A percentile compares a stretch with the other conserved stretches of the same genome.
Evolutionary conservation across 768 basidiomycete genomes (phyloP).

Genomic region (Hemileccinum rubropunctum): DNA sequence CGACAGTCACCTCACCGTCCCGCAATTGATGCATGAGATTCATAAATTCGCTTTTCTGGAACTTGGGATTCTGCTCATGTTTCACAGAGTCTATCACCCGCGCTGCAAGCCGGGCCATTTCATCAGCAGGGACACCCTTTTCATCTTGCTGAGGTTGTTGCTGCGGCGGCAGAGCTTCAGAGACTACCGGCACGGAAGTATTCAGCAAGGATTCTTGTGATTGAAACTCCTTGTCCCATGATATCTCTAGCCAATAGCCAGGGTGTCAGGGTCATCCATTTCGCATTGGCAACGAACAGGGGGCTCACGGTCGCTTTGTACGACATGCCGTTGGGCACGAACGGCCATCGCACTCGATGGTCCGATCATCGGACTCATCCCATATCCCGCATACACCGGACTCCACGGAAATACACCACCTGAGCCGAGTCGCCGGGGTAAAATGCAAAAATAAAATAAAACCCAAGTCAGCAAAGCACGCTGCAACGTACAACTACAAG

Average conservation of each 20-base stretch:
- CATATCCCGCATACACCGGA: constrained; percentile 34
- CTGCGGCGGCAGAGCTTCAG: constrained; percentile 9
- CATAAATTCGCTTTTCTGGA: constrained; percentile 82
- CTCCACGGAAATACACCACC: constrained; percentile 41
- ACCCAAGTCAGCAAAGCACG: constrained; percentile 2
- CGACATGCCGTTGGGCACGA: constrained; percentile 21
- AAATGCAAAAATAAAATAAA: no score
- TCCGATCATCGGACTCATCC: constrained; percentile 39
- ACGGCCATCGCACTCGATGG: constrained; percentile 19
- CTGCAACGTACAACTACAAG: not conserved
- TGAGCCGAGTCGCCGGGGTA: constrained; percentile 11
- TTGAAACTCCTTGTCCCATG: constrained; percentile 66
- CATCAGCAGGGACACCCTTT: constrained; percentile 42
- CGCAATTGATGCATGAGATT: constrained; percentile 81
- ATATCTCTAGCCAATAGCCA: constrained; percentile 14
- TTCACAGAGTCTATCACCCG: constrained; percentile 73
- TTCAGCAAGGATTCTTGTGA: constrained; percentile 48
- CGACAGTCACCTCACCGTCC: constrained; percentile 74
- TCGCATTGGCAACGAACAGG: not conserved
- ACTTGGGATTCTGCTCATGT: constrained; percentile 78
- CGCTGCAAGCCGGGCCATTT: constrained; percentile 79
- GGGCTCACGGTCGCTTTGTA: constrained; percentile 45
- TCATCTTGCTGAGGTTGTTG: constrained; percentile 19
- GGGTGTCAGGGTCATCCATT: not conserved
- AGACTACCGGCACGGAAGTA: constrained; percentile 9